These are phyloP conservation scores for Forsythia suspensa DNA, from an alignment of 257 asterid species.

Conservation along the genomic window DNA sequence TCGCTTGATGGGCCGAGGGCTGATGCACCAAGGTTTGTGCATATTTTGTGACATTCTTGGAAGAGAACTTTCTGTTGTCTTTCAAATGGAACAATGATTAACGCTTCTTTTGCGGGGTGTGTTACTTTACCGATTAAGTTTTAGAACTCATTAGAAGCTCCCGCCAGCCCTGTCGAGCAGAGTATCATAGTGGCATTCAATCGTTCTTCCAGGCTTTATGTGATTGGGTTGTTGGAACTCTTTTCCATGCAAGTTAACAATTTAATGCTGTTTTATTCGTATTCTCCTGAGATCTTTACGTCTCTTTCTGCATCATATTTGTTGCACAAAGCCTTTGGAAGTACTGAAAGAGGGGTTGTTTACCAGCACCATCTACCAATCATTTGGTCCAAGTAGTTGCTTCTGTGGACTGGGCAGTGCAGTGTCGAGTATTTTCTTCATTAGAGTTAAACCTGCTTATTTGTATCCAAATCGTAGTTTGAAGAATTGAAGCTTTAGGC, in stretches of 20 bases:
- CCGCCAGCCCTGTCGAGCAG: constrained; percentile 18
- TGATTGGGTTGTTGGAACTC: constrained; percentile 14
- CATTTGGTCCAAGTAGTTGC: background rate
- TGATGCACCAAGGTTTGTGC: constrained; percentile 43
- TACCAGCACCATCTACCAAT: constrained; percentile 12
- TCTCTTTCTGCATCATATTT: constrained; percentile 31
- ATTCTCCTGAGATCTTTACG: constrained; percentile 18
- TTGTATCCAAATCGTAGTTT: constrained; percentile 22
- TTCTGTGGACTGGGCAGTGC: constrained; percentile 14
- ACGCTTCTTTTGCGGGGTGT: background rate
- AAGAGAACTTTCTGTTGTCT: constrained; percentile 6
- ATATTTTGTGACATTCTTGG: constrained; percentile 33
- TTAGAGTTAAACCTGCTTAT: constrained; percentile 26
- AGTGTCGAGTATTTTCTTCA: constrained; percentile 13
- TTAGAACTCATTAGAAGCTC: constrained; percentile 22
- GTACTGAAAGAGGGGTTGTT: constrained; percentile 22
- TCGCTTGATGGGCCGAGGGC: constrained; percentile 54
- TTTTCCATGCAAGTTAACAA: constrained; percentile 14
- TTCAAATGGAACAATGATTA: constrained; percentile 16
- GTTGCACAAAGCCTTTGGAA: constrained; percentile 20
- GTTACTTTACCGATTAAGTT: background rate
- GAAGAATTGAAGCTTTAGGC: constrained; percentile 22
- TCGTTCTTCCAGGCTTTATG: constrained; percentile 14
- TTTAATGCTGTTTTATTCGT: constrained; percentile 29
- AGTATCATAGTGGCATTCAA: constrained; percentile 11